Evolutionary conservation across 2,329 filamentous ascomycete species (phyloP).

Genomic region (Lizonia empirigonia): DNA sequence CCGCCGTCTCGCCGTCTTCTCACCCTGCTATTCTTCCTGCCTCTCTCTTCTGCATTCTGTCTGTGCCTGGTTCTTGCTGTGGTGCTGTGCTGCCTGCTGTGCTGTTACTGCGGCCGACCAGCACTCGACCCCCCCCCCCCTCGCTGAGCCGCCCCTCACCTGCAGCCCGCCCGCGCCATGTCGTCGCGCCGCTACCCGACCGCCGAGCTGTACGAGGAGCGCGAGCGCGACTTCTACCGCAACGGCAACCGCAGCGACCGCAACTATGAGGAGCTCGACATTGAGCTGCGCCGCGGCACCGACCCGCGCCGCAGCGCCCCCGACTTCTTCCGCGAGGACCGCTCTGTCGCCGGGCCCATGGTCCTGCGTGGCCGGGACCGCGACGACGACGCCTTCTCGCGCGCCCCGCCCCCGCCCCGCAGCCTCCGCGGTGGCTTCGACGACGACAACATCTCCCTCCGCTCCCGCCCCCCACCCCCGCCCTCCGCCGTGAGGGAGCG

Average conservation of each 20-base stretch:
- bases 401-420: slow-evolving; percentile 28
- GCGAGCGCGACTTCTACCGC: slow-evolving; percentile 57
- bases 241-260: slow-evolving; percentile 48
- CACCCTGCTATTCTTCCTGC: slow-evolving; percentile 4
- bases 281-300: slow-evolving; percentile 51
- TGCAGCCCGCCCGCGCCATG: slow-evolving; percentile 40
- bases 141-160: slow-evolving; percentile 20
- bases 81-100: not conserved
- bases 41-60: slow-evolving; percentile 3
- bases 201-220: slow-evolving; percentile 56
- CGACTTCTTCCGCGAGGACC: slow-evolving; percentile 57
- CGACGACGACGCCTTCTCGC: slow-evolving; percentile 47
- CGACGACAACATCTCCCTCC: slow-evolving; percentile 47
- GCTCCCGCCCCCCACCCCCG: slow-evolving; percentile 38
- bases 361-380: slow-evolving; percentile 53
- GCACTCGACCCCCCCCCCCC: slow-evolving; percentile 14
- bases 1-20: slow-evolving; percentile 10
- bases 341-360: slow-evolving; percentile 52
- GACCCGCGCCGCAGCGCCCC: slow-evolving; percentile 52
- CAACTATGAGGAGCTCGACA: slow-evolving; percentile 58
- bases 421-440: slow-evolving; percentile 47
- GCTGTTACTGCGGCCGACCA: slow-evolving; percentile 16
- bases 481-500: slow-evolving; percentile 34
- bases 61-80: not conserved
- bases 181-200: slow-evolving; percentile 55